Conservation (phyloP, 2,329 filamentous ascomycete species). For the Hypoxylon sp. region DNA sequence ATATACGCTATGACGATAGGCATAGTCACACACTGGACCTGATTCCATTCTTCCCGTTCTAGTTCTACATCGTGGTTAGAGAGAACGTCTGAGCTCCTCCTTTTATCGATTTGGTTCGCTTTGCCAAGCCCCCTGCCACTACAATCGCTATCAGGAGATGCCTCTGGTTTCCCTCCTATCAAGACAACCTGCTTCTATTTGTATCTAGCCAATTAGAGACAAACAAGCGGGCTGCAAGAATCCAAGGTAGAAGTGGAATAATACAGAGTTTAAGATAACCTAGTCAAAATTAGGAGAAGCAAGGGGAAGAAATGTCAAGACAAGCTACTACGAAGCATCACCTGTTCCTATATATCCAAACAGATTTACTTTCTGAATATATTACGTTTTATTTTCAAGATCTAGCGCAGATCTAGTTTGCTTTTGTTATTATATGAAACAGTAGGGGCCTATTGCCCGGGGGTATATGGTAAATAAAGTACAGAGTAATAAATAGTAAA, state of each 20-base stretch:
- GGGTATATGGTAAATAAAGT: constrained; percentile 34
- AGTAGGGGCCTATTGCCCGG: constrained; percentile 20
- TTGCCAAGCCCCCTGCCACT: background rate
- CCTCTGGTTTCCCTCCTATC: background rate
- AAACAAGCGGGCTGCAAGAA: too few relatives aligned
- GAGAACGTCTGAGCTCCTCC: background rate
- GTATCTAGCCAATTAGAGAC: background rate
- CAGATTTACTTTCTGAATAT: background rate
- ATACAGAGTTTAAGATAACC: too few relatives aligned
- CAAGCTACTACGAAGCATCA: constrained; percentile 1
- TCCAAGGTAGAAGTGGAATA: too few relatives aligned
- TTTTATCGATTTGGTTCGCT: background rate
- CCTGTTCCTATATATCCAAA: background rate
- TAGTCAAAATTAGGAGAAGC: background rate
- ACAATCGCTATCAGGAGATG: background rate
- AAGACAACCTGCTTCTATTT: background rate
- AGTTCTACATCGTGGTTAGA: background rate
- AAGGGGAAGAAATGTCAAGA: background rate
- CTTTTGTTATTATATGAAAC: constrained; percentile 3
- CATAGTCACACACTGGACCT: background rate
- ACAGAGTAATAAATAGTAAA: constrained; percentile 13
- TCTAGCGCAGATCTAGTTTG: constrained; percentile 25
- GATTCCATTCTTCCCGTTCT: background rate
- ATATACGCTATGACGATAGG: background rate
- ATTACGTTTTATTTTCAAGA: constrained; percentile 7